Evolutionary conservation across 306 rosid genomes (phyloP).

Genomic region (Corylus heterophylla): DNA sequence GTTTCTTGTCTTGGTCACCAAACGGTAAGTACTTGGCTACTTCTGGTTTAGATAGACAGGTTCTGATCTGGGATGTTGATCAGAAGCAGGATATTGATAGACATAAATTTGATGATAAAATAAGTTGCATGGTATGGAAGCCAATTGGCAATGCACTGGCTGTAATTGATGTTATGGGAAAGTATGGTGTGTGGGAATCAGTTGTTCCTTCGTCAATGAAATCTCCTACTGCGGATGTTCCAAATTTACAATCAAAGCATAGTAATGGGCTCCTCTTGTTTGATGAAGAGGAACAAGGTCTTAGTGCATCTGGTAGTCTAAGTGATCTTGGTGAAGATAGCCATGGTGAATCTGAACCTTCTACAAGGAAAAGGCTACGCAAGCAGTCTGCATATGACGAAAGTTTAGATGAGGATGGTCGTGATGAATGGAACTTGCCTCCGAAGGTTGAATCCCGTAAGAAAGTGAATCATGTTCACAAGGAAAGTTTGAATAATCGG

Average conservation of each 20-base stretch:
- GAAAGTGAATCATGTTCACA: constrained; percentile 45
- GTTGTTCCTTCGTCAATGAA: constrained; percentile 91
- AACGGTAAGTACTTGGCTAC: constrained; percentile 93
- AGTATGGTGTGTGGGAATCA: constrained; percentile 90
- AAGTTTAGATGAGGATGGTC: constrained; percentile 48
- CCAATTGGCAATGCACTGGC: constrained; percentile 80
- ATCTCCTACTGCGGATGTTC: constrained; percentile 87
- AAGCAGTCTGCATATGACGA: constrained; percentile 48
- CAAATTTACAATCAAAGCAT: constrained; percentile 49
- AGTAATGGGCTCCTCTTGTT: constrained; percentile 75
- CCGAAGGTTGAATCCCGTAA: constrained; percentile 65
- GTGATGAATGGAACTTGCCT: constrained; percentile 40
- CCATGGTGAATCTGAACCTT: constrained; percentile 54
- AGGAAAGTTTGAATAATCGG: constrained; percentile 44
- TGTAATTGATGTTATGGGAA: constrained; percentile 83
- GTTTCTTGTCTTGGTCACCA: constrained; percentile 95
- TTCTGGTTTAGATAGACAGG: constrained; percentile 81
- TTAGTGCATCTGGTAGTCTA: constrained; percentile 56
- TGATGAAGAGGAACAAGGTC: constrained; percentile 75
- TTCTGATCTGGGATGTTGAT: constrained; percentile 86
- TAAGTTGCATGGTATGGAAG: constrained; percentile 86
- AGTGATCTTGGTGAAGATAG: constrained; percentile 84
- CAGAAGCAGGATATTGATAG: constrained; percentile 87
- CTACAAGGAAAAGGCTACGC: constrained; percentile 73
- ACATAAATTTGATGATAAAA: constrained; percentile 81